Evolutionary conservation across 768 basidiomycete species (phyloP).

Genomic region (Suillus lakei): DNA sequence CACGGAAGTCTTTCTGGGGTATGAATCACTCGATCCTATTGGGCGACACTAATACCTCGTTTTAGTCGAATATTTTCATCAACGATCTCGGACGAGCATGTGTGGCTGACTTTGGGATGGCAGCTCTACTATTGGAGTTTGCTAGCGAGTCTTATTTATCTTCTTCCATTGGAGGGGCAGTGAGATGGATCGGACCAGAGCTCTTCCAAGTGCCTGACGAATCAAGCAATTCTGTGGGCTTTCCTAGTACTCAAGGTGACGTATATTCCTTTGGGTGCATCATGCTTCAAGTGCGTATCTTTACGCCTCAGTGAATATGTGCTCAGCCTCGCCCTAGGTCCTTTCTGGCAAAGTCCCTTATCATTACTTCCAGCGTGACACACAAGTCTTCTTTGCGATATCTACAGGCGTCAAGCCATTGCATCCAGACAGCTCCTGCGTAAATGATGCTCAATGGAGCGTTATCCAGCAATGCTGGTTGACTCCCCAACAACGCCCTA

Average conservation of each 20-base stretch:
- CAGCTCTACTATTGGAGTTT: conserved; percentile 11
- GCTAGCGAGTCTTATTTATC: conserved; percentile 13
- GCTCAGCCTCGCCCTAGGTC: conserved; percentile 8
- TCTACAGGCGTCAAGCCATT: conserved; percentile 10
- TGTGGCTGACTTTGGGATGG: conserved; percentile 14
- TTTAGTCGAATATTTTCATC: conserved; percentile 16
- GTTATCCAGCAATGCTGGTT: conserved; percentile 21
- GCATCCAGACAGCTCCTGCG: conserved; percentile 4
- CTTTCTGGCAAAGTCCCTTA: conserved; percentile 26
- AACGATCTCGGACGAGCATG: conserved; percentile 9
- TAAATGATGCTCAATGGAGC: conserved; percentile 9
- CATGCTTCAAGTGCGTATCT: conserved; percentile 26
- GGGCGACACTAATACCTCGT: neutral
- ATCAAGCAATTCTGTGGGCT: neutral
- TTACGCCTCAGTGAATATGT: conserved; percentile 23
- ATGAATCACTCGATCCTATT: conserved; percentile 1
- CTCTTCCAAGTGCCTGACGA: neutral
- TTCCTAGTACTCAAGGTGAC: conserved; percentile 6
- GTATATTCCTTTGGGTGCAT: conserved; percentile 32
- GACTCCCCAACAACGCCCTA: conserved; percentile 16
- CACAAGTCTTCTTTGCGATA: conserved; percentile 23
- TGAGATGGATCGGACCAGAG: conserved; percentile 17
- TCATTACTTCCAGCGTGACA: conserved; percentile 22
- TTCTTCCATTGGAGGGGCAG: conserved; percentile 6
- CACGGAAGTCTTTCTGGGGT: conserved; percentile 17